phyloP scores from a whole-genome alignment of 2,329 filamentous ascomycete species.

The Lachnellula arida region DNA sequence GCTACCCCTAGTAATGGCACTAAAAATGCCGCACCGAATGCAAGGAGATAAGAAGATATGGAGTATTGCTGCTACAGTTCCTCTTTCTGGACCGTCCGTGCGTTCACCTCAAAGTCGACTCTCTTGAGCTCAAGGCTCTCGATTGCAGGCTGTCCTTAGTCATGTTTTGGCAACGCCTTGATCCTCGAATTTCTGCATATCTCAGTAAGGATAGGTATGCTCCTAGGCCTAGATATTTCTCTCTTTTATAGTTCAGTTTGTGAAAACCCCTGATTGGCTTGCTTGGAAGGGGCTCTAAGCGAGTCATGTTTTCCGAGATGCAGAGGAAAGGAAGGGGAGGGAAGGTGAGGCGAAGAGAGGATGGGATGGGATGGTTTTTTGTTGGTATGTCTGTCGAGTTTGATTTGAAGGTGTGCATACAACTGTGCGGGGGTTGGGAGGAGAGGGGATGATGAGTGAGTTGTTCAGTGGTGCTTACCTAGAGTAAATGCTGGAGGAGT shows the following conservation, averaged over 20 bases:
- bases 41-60: not conserved
- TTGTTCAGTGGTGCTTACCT: conserved; percentile 14
- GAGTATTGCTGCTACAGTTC: not conserved
- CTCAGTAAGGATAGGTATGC: conserved; percentile 1
- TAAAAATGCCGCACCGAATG: not conserved
- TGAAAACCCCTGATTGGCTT: not conserved
- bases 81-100: not conserved
- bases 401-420: not conserved
- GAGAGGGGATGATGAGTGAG: too few relatives aligned
- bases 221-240: too few relatives aligned
- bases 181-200: not conserved
- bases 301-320: conserved; percentile 21
- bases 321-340: conserved; percentile 14
- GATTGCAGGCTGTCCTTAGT: not conserved
- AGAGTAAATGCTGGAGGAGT: conserved; percentile 20
- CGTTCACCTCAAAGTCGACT: not conserved
- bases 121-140: too few relatives aligned
- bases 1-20: not conserved
- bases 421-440: too few relatives aligned
- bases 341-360: conserved; percentile 20
- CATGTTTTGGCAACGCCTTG: not conserved
- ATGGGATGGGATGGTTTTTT: conserved; percentile 19
- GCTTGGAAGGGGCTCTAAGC: conserved; percentile 1
- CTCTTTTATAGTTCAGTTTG: too few relatives aligned
- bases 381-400: not conserved